Evolutionary conservation across 2,329 filamentous ascomycete genomes (phyloP).

Genomic region (Penicillium verrucosum): DNA sequence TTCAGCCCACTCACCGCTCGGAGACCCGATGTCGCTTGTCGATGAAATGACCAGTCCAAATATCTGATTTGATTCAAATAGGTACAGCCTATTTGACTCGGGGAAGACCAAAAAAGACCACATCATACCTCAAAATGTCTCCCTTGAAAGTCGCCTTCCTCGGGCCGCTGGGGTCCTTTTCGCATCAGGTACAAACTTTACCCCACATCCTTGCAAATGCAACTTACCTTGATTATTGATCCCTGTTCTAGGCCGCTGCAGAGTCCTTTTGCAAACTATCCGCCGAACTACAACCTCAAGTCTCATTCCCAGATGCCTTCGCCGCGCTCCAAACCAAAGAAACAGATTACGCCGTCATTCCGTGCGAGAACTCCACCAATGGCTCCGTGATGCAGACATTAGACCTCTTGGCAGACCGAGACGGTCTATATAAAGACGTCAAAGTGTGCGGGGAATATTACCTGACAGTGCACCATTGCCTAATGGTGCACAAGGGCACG

Average conservation of each 20-base stretch:
- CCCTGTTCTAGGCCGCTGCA: constrained; percentile 50
- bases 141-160: constrained; percentile 52
- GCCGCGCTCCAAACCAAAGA: constrained; percentile 66
- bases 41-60: neutral
- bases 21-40: constrained; percentile 4
- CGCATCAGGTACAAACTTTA: constrained; percentile 57
- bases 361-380: constrained; percentile 95
- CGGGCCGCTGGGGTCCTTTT: constrained; percentile 64
- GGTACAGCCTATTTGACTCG: neutral
- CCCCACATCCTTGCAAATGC: constrained; percentile 22
- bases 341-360: constrained; percentile 74
- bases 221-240: constrained; percentile 1
- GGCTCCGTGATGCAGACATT: constrained; percentile 87
- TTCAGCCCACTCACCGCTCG: constrained; percentile 18
- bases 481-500: constrained; percentile 55
- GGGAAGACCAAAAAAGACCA: neutral
- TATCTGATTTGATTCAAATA: neutral
- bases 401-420: constrained; percentile 78
- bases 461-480: constrained; percentile 81
- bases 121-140: constrained; percentile 17
- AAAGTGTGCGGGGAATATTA: constrained; percentile 80
- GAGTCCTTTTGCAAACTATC: constrained; percentile 45
- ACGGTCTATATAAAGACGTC: constrained; percentile 62
- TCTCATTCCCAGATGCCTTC: constrained; percentile 65
- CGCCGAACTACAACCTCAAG: constrained; percentile 32